Conservation (phyloP, 345 rosid genomes). For the Populus nigra region DNA sequence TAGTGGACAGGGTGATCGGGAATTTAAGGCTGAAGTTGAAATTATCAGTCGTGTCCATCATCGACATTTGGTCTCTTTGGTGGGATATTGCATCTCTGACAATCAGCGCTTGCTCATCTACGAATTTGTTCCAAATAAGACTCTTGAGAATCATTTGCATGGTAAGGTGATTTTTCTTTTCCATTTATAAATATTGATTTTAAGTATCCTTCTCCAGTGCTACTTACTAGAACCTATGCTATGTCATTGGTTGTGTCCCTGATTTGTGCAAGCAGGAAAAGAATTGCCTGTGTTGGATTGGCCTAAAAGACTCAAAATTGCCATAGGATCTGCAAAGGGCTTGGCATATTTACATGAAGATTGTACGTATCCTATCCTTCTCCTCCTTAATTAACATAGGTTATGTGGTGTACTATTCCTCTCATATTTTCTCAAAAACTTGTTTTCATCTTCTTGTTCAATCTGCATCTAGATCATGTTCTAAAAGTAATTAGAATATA, state of each 20-base stretch:
- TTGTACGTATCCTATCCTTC: constrained; percentile 49
- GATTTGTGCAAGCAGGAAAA: constrained; percentile 39
- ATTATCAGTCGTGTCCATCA: constrained; percentile 95
- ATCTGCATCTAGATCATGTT: neutral
- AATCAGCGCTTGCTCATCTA: constrained; percentile 71
- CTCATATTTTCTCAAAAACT: neutral
- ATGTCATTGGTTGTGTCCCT: neutral
- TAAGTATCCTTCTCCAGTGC: neutral
- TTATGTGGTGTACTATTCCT: neutral
- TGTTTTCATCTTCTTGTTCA: neutral
- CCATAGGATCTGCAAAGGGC: constrained; percentile 95
- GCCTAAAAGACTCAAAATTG: constrained; percentile 78
- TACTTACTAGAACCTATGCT: neutral
- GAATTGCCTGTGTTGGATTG: constrained; percentile 70
- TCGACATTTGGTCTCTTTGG: constrained; percentile 87
- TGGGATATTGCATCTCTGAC: constrained; percentile 74
- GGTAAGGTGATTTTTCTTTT: constrained; percentile 38
- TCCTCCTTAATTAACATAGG: neutral
- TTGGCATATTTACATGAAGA: constrained; percentile 97
- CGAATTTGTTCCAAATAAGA: constrained; percentile 85
- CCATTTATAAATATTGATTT: neutral
- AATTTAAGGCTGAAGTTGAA: constrained; percentile 92
- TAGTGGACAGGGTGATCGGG: constrained; percentile 97
- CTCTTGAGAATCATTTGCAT: constrained; percentile 92
- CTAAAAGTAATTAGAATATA: too few relatives aligned